A percentile compares a stretch with the other conserved stretches of the same genome.
Evolutionary conservation across 306 rosid genomes (phyloP).

Genomic region (Myrica gale): DNA sequence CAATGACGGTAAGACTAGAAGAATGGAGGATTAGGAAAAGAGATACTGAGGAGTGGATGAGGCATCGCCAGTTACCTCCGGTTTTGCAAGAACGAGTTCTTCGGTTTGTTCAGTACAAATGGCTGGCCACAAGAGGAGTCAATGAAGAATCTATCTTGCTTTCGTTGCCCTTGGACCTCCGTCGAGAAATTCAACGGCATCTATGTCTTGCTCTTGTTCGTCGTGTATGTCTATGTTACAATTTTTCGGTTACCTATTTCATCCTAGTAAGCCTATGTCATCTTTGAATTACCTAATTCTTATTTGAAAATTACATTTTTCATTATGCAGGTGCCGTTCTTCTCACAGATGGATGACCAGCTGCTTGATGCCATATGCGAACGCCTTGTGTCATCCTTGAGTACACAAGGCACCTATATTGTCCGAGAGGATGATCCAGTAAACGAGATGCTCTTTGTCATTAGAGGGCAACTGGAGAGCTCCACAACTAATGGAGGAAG

Average conservation of each 20-base stretch:
- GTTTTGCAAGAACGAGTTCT: constrained; percentile 76
- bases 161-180: constrained; percentile 71
- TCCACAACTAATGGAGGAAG: constrained; percentile 88
- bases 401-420: constrained; percentile 67
- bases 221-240: constrained; percentile 47
- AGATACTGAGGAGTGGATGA: constrained; percentile 97
- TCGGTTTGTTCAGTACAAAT: constrained; percentile 71
- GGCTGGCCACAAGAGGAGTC: constrained; percentile 92
- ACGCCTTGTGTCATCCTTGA: constrained; percentile 70
- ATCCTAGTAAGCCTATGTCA: not conserved
- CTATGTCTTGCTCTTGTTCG: constrained; percentile 80
- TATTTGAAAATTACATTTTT: not conserved
- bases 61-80: constrained; percentile 79
- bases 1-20: constrained; percentile 73
- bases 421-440: constrained; percentile 79
- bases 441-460: constrained; percentile 77
- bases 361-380: constrained; percentile 94
- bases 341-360: constrained; percentile 96
- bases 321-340: constrained; percentile 69
- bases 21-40: constrained; percentile 82
- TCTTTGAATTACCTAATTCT: not conserved
- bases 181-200: constrained; percentile 86
- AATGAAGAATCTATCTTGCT: constrained; percentile 74
- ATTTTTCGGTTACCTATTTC: not conserved
- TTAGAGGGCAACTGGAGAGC: constrained; percentile 86